phyloP scores from a whole-genome alignment of 163 green algal species.

The Chloroidium sp. region DNA sequence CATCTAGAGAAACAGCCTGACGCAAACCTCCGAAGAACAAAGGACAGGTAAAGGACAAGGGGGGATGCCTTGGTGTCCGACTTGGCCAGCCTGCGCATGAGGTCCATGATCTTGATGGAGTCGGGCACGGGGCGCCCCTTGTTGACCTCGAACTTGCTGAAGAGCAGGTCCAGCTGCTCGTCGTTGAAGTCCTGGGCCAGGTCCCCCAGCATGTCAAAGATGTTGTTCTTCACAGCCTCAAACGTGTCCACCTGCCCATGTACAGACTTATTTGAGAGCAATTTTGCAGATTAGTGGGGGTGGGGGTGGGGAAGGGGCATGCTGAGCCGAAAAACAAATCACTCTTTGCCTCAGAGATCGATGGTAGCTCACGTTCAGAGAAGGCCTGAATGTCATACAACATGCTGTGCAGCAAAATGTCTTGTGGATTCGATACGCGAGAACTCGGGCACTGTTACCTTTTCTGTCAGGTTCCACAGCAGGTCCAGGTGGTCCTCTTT shows the following conservation, averaged over 20 bases:
- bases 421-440: background rate
- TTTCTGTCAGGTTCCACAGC: conserved; percentile 64
- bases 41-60: background rate
- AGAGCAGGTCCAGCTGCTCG: conserved; percentile 45
- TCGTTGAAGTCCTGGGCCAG: conserved; percentile 28
- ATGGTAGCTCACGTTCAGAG: too few relatives aligned
- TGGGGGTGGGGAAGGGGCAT: too few relatives aligned
- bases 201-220: conserved; percentile 57
- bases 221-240: conserved; percentile 66
- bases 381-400: background rate
- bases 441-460: conserved; percentile 20
- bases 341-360: too few relatives aligned
- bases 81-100: conserved; percentile 41
- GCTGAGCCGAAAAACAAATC: too few relatives aligned
- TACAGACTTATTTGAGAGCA: too few relatives aligned
- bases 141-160: conserved; percentile 35
- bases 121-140: conserved; percentile 21
- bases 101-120: conserved; percentile 38
- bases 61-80: conserved; percentile 29
- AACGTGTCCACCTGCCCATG: conserved; percentile 54
- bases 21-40: background rate
- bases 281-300: too few relatives aligned
- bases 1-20: background rate
- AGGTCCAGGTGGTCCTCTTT: conserved; percentile 55
- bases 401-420: background rate